A percentile compares a stretch with the other conserved stretches of the same genome.
Evolutionary conservation across 345 rosid species (phyloP).

Genomic region (Citrus inodora): DNA sequence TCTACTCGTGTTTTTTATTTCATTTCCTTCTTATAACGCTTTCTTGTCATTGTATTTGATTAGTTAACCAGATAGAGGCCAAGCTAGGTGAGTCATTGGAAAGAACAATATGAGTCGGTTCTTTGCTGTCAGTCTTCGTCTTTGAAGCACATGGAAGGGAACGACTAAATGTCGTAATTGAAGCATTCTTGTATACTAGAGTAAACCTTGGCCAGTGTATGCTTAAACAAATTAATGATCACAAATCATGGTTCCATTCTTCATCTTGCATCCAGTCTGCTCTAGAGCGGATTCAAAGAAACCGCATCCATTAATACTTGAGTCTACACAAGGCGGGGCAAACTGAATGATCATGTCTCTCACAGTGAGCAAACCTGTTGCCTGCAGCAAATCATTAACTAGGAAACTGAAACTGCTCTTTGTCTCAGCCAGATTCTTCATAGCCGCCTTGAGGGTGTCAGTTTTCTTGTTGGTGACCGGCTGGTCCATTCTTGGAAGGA

Average conservation of each 20-base stretch:
- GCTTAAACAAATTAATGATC: conserved; percentile 17
- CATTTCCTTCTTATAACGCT: neutral
- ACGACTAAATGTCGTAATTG: neutral
- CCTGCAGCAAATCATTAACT: conserved; percentile 20
- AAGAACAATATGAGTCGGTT: neutral
- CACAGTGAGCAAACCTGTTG: conserved; percentile 17
- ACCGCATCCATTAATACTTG: conserved; percentile 31
- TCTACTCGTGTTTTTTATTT: neutral
- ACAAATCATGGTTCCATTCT: conserved; percentile 30
- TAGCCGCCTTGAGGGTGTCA: conserved; percentile 39
- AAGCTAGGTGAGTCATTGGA: neutral
- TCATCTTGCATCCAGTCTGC: conserved; percentile 30
- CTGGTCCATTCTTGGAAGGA: conserved; percentile 38
- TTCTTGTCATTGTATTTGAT: neutral
- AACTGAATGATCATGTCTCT: conserved; percentile 37
- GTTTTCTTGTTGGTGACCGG: conserved; percentile 27
- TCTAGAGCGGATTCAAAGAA: conserved; percentile 40
- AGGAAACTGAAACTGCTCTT: conserved; percentile 26
- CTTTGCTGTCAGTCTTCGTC: neutral
- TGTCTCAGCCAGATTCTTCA: conserved; percentile 30
- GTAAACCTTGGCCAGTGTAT: too few species aligned
- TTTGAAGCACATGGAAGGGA: neutral
- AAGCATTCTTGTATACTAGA: neutral
- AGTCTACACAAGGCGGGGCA: conserved; percentile 37
- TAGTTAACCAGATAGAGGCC: neutral